These are phyloP conservation scores for Diplogelasinospora grovesii DNA, from an alignment of 495 filamentous ascomycete genomes.

Conservation along the genomic window DNA sequence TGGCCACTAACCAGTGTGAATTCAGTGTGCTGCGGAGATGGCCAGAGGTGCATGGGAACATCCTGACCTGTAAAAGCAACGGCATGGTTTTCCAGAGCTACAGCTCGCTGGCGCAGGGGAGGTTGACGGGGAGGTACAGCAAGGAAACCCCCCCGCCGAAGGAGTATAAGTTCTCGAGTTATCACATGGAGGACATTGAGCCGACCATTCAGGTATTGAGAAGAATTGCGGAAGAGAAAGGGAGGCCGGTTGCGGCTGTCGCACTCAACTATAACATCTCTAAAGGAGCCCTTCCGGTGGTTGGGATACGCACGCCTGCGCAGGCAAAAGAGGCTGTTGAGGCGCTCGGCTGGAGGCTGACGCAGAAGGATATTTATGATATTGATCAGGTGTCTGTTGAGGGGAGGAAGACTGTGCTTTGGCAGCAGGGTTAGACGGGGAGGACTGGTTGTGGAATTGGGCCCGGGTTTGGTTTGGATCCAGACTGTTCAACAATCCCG, in stretches of 20 bases:
- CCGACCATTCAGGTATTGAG: slow-evolving; percentile 12
- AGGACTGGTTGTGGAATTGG: too few relatives aligned
- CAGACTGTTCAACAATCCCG: too few relatives aligned
- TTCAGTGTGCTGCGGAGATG: slow-evolving; percentile 3
- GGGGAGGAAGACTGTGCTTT: slow-evolving; percentile 3
- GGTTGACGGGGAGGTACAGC: slow-evolving; percentile 25
- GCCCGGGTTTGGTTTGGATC: too few relatives aligned
- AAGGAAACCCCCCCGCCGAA: slow-evolving; percentile 34
- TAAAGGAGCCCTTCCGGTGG: neutral
- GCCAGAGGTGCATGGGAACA: slow-evolving; percentile 2
- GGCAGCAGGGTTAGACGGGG: slow-evolving; percentile 12
- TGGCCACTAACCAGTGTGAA: slow-evolving; percentile 8
- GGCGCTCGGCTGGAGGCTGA: neutral
- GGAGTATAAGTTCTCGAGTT: slow-evolving; percentile 7
- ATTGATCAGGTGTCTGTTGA: slow-evolving; percentile 7
- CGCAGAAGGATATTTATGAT: neutral
- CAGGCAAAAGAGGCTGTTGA: neutral
- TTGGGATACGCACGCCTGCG: neutral
- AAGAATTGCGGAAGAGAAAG: slow-evolving; percentile 21
- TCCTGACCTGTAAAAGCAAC: neutral
- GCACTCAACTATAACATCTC: slow-evolving; percentile 38
- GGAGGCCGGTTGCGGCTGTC: slow-evolving; percentile 25
- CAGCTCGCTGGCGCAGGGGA: slow-evolving; percentile 13
- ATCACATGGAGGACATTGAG: slow-evolving; percentile 5
- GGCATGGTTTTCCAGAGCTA: slow-evolving; percentile 10